Evolutionary conservation across 495 filamentous ascomycete genomes (phyloP).

Genomic region (Aspergillus ellipticus): DNA sequence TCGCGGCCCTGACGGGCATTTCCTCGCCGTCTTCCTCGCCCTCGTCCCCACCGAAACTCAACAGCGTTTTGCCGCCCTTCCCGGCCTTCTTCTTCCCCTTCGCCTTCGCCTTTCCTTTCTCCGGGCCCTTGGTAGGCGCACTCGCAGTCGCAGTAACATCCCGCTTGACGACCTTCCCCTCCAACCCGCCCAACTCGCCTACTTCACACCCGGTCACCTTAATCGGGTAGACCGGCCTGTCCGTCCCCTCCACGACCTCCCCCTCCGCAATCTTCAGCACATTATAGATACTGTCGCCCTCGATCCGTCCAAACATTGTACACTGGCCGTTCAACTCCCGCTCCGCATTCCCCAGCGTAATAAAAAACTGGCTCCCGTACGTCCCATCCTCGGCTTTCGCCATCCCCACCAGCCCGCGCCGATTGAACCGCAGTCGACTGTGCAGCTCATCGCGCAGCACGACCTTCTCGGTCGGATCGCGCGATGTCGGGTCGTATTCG

Average conservation of each 20-base stretch:
- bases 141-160: constrained; percentile 39
- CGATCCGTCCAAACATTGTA: constrained; percentile 89
- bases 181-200: constrained; percentile 74
- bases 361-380: constrained; percentile 95
- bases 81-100: constrained; percentile 75
- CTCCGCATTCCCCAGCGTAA: constrained; percentile 76
- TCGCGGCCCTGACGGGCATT: constrained; percentile 62
- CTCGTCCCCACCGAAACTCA: constrained; percentile 92
- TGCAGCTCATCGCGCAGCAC: constrained; percentile 89
- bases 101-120: constrained; percentile 30
- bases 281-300: constrained; percentile 94
- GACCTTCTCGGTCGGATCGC: constrained; percentile 52
- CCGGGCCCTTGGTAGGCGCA: neutral
- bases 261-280: constrained; percentile 86
- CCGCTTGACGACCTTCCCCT: constrained; percentile 78
- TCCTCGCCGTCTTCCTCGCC: constrained; percentile 47
- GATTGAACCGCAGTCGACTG: constrained; percentile 85
- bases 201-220: constrained; percentile 78
- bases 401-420: constrained; percentile 86
- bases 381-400: constrained; percentile 69
- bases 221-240: constrained; percentile 82
- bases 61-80: constrained; percentile 71
- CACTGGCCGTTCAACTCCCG: constrained; percentile 85
- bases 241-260: constrained; percentile 74
- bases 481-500: constrained; percentile 62